phyloP scores from a whole-genome alignment of 805 yeast genomes.

The Isabelozyma pseudorhagii region DNA sequence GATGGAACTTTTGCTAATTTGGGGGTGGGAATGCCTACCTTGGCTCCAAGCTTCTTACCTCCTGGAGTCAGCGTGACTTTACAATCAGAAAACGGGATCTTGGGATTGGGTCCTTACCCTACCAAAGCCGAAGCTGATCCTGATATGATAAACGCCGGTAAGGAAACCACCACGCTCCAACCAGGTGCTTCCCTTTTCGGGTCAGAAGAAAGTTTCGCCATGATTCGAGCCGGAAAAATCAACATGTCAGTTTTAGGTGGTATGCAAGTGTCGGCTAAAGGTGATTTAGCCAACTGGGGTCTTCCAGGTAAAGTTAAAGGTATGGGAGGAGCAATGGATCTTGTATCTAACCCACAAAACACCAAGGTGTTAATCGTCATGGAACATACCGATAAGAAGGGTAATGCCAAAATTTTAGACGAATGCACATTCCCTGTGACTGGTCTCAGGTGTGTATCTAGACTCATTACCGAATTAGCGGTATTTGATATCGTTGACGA shows the following conservation, averaged over 20 bases:
- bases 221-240: constrained; percentile 48
- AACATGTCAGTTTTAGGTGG: constrained; percentile 46
- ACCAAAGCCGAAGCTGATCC: constrained; percentile 41
- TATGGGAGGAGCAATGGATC: constrained; percentile 56
- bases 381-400: constrained; percentile 48
- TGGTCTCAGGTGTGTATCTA: constrained; percentile 41
- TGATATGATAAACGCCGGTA: constrained; percentile 50
- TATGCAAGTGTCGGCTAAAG: constrained; percentile 45
- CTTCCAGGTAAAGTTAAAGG: constrained; percentile 50
- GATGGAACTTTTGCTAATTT: constrained; percentile 43
- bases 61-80: constrained; percentile 33
- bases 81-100: constrained; percentile 49
- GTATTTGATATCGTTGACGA: constrained; percentile 44
- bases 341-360: constrained; percentile 43
- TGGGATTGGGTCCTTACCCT: constrained; percentile 50
- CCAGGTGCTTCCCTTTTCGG: constrained; percentile 49
- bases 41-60: constrained; percentile 42
- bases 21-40: constrained; percentile 52
- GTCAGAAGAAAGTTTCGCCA: constrained; percentile 48
- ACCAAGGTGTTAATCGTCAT: constrained; percentile 46
- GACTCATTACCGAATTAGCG: constrained; percentile 47
- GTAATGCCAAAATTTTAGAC: constrained; percentile 44
- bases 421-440: constrained; percentile 46
- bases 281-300: constrained; percentile 54
- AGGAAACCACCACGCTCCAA: constrained; percentile 45